Base-by-base conservation (phyloP, 1,284 basidiomycete species). In the Ganoderma boninense region DNA sequence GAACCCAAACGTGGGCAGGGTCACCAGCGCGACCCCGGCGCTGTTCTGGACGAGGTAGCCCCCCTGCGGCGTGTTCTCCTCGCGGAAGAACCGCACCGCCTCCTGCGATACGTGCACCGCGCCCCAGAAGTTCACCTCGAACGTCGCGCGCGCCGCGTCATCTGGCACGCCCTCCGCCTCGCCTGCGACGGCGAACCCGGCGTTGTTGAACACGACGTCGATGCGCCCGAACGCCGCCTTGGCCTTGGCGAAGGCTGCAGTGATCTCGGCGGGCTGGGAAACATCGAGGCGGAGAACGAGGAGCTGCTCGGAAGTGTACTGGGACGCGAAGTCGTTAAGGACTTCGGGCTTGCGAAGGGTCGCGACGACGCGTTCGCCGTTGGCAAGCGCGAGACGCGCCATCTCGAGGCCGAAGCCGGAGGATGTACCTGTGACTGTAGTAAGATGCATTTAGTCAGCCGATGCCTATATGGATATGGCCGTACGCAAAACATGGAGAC, bases 151-250 rank as follows among this genome's bases (percentile, higher is more conserved):
- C 81, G 1, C 29, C 29, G 62, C 68, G 26, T 77, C 76, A 4
- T 81, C 79, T 0, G 80, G 77, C 0, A 78, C 77, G 16, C 72
- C 77, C 71, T 84, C 83, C 16, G 81, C 61, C 67, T 76, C 76
- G 23, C 68, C 72, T 2, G 66, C 18, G 16, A 73, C 38, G 10
- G 66, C 68, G 59, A 67, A 72, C 3, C 79, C 83, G 6, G 85
- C 85, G 60, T 86, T 87, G 76, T 83, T 86, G 73, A 84, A 79
- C 7, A 86, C 81, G 32, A 86, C 79, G 66, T 85, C 85, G 29
- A 85, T 68, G 32, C 83, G 77, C 7, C 84, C 85, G 71, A 85
- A 85, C 38, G 73, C 72, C 1, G 71, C 70, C 60, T 79, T 77
- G 8, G 81, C 80, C 42, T 73, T 74, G 8, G 71, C 72, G 62